Base-by-base conservation (phyloP, 129 eudicot genomes). In the Helianthus tuberosus region DNA sequence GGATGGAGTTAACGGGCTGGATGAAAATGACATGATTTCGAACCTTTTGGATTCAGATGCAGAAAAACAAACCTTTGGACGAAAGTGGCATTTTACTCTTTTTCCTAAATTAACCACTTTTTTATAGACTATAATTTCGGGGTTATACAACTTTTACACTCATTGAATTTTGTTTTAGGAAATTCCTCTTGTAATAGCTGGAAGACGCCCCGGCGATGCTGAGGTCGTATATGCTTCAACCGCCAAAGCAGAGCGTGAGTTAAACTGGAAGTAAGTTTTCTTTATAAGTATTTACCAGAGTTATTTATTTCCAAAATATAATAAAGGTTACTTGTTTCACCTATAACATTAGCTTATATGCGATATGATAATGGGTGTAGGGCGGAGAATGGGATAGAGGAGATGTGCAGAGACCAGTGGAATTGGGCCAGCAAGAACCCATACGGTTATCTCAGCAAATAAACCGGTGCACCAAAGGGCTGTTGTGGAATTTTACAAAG, bases 371-470 rank as follows among this genome's bases (percentile, higher is more conserved):
- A 39, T 53, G 25, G 47, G 2, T 86, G 79, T 84, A 93, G 97
- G 91, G 93, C 96, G 5, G 89, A 90, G 57, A 90, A 86, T 68
- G 96, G 88, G 17, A 79, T 93, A 39, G 89, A 84, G 8, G 97
- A 88, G 76, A 93, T 93, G 98, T 93, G 98, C 77, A 63, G 89
- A 64, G 98, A 89, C 81, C 98, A 84, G 70, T 93, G 98, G 98
- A 93, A 93, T 72, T 93, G 98, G 98, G 96, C 96, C 20, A 93
- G 95, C 89, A 89, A 90, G 82, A 93, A 93, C 71, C 98, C 98
- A 0, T 90, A 88, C 46, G 98, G 98, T 70, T 93, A 93, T 36
- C 82, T 62, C 66, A 78, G 38, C 41, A 63, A 62, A 63, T 69
- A 51, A 55, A 29, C 69, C 61, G 62, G 20, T 39, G 66, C 38